Evolutionary conservation across 805 yeast species (phyloP), one percentile per base, ranked within the genome.

Genomic region (Ogataea parapolymorpha): DNA sequence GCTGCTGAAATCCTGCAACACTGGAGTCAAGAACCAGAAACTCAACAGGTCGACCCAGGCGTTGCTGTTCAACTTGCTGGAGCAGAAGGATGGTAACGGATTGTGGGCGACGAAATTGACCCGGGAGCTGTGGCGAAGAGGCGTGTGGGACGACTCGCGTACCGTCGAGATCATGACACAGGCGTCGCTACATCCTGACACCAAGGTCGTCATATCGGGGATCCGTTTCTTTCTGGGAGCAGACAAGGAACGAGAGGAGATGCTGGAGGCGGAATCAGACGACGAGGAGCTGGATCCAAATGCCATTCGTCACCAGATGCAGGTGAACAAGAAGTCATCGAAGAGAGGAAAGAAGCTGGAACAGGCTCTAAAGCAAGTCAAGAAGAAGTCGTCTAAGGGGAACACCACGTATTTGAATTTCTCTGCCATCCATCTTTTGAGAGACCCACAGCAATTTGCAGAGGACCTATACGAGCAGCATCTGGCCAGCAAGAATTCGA

Each of bases 361-460:
- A 43, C 67, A 64, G 39, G 96, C 95, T 2, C 71, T 83, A 32
- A 82, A 84, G 57, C 59, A 75, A 5, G 62, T 82, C 42, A 82
- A 84, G 62, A 82, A 83, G 63, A 72, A 70, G 34, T 70, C 70
- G 32, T 69, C 79, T 23, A 79, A 73, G 45, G 72, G 74, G 42
- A 72, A 79, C 12, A 75, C 82, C 9, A 77, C 85, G 0, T 89
- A 79, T 53, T 73, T 93, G 54, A 93, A 93, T 60, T 93, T 93
- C 67, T 83, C 95, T 37, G 99, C 99, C 25, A 82, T 93, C 40
- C 99, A 93, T 64, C 67, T 93, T 43, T 72, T 93, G 40, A 79
- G 97, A 61, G 99, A 93, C 61, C 99, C 99, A 8, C 99, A 93
- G 63, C 96, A 96, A 4, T 93, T 93, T 66, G 96, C 98, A 6